Conservation (phyloP, 345 rosid species). For the Heritiera littoralis region DNA sequence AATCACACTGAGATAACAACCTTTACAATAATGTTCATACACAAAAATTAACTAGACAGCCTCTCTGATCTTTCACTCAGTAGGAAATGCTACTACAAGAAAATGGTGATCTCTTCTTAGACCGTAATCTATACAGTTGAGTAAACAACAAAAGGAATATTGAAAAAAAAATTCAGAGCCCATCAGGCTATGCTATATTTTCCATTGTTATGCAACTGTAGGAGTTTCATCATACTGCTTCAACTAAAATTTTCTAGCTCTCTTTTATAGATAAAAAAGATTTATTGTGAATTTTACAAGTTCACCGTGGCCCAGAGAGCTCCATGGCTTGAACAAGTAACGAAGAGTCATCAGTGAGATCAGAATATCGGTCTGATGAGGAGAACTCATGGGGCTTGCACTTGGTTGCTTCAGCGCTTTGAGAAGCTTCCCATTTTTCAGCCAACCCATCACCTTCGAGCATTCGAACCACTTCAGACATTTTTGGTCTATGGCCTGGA, state of each 20-base stretch:
- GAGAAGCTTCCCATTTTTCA: constrained; percentile 99
- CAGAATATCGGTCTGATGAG: constrained; percentile 88
- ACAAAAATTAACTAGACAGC: constrained; percentile 12
- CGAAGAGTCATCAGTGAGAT: constrained; percentile 94
- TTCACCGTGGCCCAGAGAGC: constrained; percentile 96
- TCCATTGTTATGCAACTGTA: constrained; percentile 33
- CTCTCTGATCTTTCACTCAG: constrained; percentile 6
- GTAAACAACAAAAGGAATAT: neutral
- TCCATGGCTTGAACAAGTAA: constrained; percentile 96
- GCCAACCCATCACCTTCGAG: constrained; percentile 98
- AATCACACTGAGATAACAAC: neutral
- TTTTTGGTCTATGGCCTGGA: constrained; percentile 88
- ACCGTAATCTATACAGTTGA: constrained; percentile 42
- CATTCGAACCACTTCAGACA: constrained; percentile 97
- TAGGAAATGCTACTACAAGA: constrained; percentile 4
- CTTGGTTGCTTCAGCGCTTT: constrained; percentile 62
- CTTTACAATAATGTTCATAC: constrained; percentile 7
- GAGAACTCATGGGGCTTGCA: constrained; percentile 72
- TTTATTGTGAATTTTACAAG: neutral
- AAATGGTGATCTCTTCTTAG: constrained; percentile 22
- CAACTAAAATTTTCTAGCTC: constrained; percentile 23
- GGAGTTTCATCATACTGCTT: constrained; percentile 17
- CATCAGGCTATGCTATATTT: constrained; percentile 22
- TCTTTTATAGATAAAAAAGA: constrained; percentile 3
- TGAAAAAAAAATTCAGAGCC: constrained; percentile 1